Evolutionary conservation across 768 basidiomycete species (phyloP), one percentile per base, ranked within the genome.

Genomic region (Udeniomyces megalosporus): DNA sequence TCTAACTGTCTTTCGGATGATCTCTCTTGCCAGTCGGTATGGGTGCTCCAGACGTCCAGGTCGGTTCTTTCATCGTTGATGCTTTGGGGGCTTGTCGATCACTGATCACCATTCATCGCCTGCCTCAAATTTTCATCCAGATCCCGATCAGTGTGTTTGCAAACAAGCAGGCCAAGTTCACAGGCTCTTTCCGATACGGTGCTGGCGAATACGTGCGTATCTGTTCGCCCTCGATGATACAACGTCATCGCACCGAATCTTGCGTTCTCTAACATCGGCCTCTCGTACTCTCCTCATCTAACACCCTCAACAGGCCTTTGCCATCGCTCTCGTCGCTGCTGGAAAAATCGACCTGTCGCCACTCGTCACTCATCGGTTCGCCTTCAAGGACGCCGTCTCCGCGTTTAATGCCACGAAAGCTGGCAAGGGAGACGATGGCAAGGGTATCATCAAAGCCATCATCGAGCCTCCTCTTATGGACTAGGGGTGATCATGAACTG

Each of bases 111-210:
- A 17, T 17, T 42, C 38, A 42, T 42, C 38, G 10, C 38, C 38
- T 8, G 17, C 8, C 38, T 8, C 8, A 42, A 42, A n/a, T n/a
- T n/a, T n/a, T n/a, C n/a, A n/a, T n/a, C n/a, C 79, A 77, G 11
- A 75, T 95, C 64, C 85, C 91, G 31, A 76, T 92, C 68, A 79
- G 80, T 55, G 74, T 78, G 51, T 74, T 90, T 38, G 79, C 84
- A 63, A 77, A 78, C 51, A 91, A 91, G 75, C 88, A 95, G 74
- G 74, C 95, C 22, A 80, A 76, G 60, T 77, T 89, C 73, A 86
- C 84, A 69, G 90, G 91, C 42, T 88, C 86, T n/a, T 95, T 95
- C 84, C 83, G 92, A 68, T 92, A 86, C 69, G 85, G 52, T 2
- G 32, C 88, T 46, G 90, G 88, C 14, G 84, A 85, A 71, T 95